Evolutionary conservation across 805 yeast genomes (phyloP), one percentile per base, ranked within the genome.

Genomic region (Kuraishia hungarica): DNA sequence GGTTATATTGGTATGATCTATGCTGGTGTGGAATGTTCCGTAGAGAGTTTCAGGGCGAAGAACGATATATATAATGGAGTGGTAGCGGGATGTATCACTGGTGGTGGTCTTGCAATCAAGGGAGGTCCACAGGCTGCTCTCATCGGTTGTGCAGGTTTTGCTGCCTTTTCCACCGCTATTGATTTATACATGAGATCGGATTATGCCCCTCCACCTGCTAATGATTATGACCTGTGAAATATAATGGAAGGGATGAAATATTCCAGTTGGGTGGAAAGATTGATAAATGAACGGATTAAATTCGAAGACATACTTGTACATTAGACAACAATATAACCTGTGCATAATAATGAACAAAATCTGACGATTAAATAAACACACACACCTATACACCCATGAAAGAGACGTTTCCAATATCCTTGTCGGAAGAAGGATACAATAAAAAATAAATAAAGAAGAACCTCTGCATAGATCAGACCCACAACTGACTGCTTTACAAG

Each of bases 131-230:
- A 86, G 63, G 96, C 96, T 28, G 94, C 97, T 0, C 63, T 84
- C 24, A 68, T 92, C 56, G 99, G 99, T 1, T 94, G 98, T 76
- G 97, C 96, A 26, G 99, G 97, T 8, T 94, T 94, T 74, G 97
- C 98, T 2, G 96, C 94, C 7, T 94, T 94, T 69, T 86, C 96
- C 55, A 84, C 90, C 2, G 96, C 96, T 6, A 82, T 92, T 57
- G 97, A 92, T 67, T 67, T 87, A 60, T 92, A 92, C 64, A 79
- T 92, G 86, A 81, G 92, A 62, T 83, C 88, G 62, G 97, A 91
- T 61, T 79, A 85, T 66, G 84, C 85, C 2, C 80, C 80, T 51
- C 97, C 98, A 23, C 97, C 98, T 20, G 67, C 76, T 51, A 86
- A 88, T 65, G 98, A 94, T 72, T 94, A 91, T 70, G 96, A 91